Evolutionary conservation across 306 rosid genomes (phyloP).

Genomic region (Sicyos baderoa): DNA sequence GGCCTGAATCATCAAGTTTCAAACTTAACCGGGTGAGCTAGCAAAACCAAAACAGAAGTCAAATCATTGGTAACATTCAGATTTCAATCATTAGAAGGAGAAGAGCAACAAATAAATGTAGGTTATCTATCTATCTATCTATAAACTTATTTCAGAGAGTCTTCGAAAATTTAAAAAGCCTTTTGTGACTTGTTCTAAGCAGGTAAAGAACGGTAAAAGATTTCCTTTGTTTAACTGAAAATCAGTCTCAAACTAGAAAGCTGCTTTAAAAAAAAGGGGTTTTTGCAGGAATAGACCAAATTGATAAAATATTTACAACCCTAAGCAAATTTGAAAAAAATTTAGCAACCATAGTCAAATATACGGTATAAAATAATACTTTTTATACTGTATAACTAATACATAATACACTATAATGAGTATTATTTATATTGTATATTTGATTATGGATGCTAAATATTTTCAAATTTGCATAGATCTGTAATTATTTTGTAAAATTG

Average conservation of each 20-base stretch:
- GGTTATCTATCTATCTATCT: not conserved
- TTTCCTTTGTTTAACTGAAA: not conserved
- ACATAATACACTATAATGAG: no score
- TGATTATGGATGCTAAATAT: no score
- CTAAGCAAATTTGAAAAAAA: no score
- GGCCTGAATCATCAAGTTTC: constrained; percentile 37
- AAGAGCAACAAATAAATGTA: not conserved
- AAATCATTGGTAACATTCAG: not conserved
- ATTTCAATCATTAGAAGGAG: not conserved
- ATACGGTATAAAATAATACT: no score
- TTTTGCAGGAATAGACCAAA: no score
- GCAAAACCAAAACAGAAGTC: not conserved
- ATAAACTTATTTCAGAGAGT: not conserved
- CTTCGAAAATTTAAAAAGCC: not conserved
- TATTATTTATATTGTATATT: no score
- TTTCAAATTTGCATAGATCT: no score
- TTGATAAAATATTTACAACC: no score
- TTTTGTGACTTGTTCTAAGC: not conserved
- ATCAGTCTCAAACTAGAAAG: not conserved
- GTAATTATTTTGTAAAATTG: no score
- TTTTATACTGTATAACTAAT: no score
- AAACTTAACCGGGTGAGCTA: not conserved
- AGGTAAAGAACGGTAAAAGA: not conserved
- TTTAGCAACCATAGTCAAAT: no score
- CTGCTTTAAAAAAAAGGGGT: not conserved